Conservation (phyloP, 2,329 filamentous ascomycete species). For the Monosporascus sp. region DNA sequence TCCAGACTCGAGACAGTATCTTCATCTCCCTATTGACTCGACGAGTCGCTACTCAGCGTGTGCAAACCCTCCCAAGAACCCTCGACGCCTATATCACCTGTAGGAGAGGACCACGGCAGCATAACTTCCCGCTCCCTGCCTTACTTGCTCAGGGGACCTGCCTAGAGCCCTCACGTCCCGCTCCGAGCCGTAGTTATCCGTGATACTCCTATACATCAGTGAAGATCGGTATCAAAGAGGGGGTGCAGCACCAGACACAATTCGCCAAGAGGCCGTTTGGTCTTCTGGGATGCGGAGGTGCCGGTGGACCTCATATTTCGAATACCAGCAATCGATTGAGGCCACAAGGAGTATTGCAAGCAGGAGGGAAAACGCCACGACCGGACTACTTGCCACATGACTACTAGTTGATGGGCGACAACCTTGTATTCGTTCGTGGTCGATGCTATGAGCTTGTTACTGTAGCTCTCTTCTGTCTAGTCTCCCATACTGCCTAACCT, state of each 20-base stretch:
- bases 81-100: not conserved
- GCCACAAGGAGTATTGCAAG: constrained; percentile 12
- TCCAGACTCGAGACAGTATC: too few species aligned
- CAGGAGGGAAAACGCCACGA: constrained; percentile 6
- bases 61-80: not conserved
- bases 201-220: not conserved
- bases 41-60: not conserved
- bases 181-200: not conserved
- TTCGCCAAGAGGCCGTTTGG: constrained; percentile 24
- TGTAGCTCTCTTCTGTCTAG: constrained; percentile 10
- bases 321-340: constrained; percentile 21
- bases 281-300: constrained; percentile 32
- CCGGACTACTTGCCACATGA: constrained; percentile 7
- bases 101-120: not conserved
- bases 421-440: constrained; percentile 9
- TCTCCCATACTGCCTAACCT: constrained; percentile 7
- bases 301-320: constrained; percentile 27
- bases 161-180: not conserved
- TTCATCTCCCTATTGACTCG: too few species aligned
- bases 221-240: not conserved
- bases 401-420: constrained; percentile 13
- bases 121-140: not conserved
- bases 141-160: not conserved
- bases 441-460: constrained; percentile 19
- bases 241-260: not conserved